A percentile compares a stretch with the other conserved stretches of the same genome.
Evolutionary conservation across 2,329 filamentous ascomycete genomes (phyloP).

Genomic region (Fusarium heterosporum): DNA sequence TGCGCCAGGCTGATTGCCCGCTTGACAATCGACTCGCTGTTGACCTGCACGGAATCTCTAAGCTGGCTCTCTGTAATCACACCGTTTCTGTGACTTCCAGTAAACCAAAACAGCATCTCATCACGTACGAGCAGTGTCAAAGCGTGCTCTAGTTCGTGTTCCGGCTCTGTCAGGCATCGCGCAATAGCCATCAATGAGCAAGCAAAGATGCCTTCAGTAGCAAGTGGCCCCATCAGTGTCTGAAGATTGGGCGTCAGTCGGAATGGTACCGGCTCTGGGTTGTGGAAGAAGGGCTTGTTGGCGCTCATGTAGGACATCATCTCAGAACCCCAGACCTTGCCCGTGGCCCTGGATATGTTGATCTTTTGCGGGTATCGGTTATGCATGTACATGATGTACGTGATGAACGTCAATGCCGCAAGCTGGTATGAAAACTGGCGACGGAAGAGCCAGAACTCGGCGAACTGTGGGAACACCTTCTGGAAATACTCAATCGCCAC

Average conservation of each 20-base stretch:
- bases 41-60: slow-evolving; percentile 82
- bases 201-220: slow-evolving; percentile 96
- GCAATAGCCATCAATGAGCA: slow-evolving; percentile 96
- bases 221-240: slow-evolving; percentile 93
- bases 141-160: slow-evolving; percentile 92
- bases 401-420: slow-evolving; percentile 96
- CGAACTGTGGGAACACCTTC: slow-evolving; percentile 84
- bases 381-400: slow-evolving; percentile 97
- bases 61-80: slow-evolving; percentile 71
- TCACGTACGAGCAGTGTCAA: slow-evolving; percentile 95
- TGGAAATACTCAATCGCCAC: slow-evolving; percentile 92
- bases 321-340: slow-evolving; percentile 97
- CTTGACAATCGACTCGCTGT: slow-evolving; percentile 93
- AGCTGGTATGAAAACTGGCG: slow-evolving; percentile 97
- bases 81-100: slow-evolving; percentile 73
- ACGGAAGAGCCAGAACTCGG: slow-evolving; percentile 98
- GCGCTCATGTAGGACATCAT: slow-evolving; percentile 90
- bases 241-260: slow-evolving; percentile 96
- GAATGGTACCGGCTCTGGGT: slow-evolving; percentile 96
- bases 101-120: slow-evolving; percentile 98
- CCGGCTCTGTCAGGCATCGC: slow-evolving; percentile 89
- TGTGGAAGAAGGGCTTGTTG: slow-evolving; percentile 89
- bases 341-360: slow-evolving; percentile 85
- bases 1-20: slow-evolving; percentile 87
- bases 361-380: slow-evolving; percentile 96